Evolutionary conservation across 345 rosid genomes (phyloP).

Genomic region (Moricandia moricandioides): DNA sequence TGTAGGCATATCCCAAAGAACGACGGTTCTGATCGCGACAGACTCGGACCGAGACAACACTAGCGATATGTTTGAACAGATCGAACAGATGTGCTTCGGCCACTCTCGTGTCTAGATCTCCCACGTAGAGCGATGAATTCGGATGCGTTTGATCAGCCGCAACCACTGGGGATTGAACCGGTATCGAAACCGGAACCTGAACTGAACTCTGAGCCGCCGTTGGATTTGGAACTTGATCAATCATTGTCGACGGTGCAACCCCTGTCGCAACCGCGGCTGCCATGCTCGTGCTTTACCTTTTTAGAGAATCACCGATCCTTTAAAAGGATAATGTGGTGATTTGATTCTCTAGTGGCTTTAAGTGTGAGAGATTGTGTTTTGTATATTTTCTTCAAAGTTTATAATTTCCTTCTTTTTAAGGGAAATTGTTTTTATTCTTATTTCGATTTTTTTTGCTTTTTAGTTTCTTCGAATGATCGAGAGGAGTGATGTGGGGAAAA

Average conservation of each 20-base stretch:
- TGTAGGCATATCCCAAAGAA: conserved; percentile 69
- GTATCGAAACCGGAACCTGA: conserved; percentile 17
- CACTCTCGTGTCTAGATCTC: conserved; percentile 56
- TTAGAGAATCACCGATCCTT: conserved; percentile 1
- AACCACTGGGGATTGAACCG: background rate
- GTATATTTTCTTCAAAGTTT: conserved; percentile 14
- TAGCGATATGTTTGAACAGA: conserved; percentile 43
- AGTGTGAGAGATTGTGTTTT: background rate
- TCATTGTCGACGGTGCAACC: conserved; percentile 27
- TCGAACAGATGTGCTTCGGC: conserved; percentile 55
- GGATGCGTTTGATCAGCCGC: conserved; percentile 24
- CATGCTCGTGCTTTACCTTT: conserved; percentile 18
- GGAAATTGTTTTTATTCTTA: background rate
- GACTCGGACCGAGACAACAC: conserved; percentile 54
- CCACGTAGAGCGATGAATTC: conserved; percentile 59
- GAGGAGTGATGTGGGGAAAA: background rate
- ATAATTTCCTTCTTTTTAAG: background rate
- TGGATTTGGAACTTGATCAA: conserved; percentile 28
- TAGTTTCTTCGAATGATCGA: background rate
- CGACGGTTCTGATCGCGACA: conserved; percentile 53
- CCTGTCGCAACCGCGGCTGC: conserved; percentile 41
- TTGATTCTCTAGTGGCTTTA: conserved; percentile 1
- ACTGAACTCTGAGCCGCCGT: conserved; percentile 4
- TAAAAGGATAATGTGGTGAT: background rate
- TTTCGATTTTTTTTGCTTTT: conserved; percentile 17